These are phyloP conservation scores for Ambispora gerdemannii DNA, from an alignment of 192 early-diverging fungal genomes.

Conservation along the genomic window DNA sequence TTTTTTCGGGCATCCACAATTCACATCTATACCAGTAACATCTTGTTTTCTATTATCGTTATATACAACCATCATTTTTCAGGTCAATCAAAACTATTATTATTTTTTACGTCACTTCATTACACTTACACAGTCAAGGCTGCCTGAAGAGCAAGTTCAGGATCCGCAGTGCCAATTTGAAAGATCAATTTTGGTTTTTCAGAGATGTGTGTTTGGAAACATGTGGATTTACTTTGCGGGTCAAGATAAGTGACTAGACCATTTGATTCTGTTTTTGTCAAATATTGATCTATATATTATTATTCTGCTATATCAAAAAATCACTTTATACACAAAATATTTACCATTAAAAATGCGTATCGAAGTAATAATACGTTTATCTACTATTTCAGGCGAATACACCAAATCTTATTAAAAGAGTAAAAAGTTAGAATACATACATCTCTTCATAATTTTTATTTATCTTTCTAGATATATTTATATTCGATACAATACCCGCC, in stretches of 20 bases:
- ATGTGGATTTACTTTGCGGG: constrained; percentile 51
- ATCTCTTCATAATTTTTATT: background rate
- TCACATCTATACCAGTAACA: constrained; percentile 89
- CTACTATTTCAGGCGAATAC: constrained; percentile 87
- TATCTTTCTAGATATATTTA: background rate
- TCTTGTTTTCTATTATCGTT: constrained; percentile 60
- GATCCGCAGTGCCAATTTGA: constrained; percentile 89
- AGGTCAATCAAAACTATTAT: background rate
- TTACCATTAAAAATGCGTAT: constrained; percentile 73
- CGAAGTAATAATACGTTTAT: constrained; percentile 75
- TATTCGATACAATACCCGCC: constrained; percentile 58
- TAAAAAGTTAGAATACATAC: background rate
- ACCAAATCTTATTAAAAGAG: constrained; percentile 63
- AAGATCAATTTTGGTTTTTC: constrained; percentile 82
- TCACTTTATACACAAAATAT: constrained; percentile 26
- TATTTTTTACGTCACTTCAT: background rate
- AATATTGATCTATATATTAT: too few species aligned
- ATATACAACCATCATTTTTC: background rate
- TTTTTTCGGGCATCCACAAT: constrained; percentile 97
- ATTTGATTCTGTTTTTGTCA: constrained; percentile 51
- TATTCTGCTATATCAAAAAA: too few species aligned
- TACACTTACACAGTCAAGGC: constrained; percentile 69
- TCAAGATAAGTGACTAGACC: constrained; percentile 75
- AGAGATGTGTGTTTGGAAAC: constrained; percentile 71
- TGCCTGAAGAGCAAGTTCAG: constrained; percentile 81